phyloP scores from a whole-genome alignment of 805 yeast genomes.

The Wickerhamiella parazyma region DNA sequence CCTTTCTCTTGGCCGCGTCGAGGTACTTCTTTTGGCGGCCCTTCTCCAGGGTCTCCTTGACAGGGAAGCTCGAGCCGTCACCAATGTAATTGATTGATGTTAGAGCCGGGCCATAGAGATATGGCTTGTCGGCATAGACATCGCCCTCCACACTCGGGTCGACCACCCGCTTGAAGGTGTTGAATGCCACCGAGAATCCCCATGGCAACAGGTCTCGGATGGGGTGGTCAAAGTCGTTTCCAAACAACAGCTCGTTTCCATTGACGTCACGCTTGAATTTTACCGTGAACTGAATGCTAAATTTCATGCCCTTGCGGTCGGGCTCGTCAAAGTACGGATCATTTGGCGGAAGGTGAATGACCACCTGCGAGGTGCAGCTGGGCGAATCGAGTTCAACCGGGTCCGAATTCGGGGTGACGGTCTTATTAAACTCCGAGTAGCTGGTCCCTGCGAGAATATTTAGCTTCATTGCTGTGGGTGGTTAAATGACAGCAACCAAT shows the following conservation, averaged over 20 bases:
- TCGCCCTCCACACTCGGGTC: conserved; percentile 58
- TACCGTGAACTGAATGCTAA: conserved; percentile 31
- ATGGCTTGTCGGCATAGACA: conserved; percentile 46
- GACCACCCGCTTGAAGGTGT: conserved; percentile 41
- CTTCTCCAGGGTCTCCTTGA: conserved; percentile 18
- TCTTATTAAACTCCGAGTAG: not conserved
- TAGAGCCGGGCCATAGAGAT: conserved; percentile 46
- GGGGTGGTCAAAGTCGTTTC: conserved; percentile 53
- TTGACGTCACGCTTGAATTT: conserved; percentile 31
- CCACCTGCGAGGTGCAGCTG: conserved; percentile 7
- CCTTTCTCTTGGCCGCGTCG: conserved; percentile 27
- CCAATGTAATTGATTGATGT: conserved; percentile 40
- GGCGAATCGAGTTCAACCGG: not conserved
- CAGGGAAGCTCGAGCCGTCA: conserved; percentile 12
- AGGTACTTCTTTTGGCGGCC: conserved; percentile 36
- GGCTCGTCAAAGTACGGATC: conserved; percentile 20
- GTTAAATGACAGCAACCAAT: not conserved
- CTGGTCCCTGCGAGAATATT: not conserved
- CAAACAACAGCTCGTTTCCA: conserved; percentile 48
- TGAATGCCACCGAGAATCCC: conserved; percentile 41
- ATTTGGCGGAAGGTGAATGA: conserved; percentile 11
- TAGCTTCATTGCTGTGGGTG: not conserved
- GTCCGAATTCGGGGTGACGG: not conserved
- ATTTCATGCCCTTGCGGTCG: conserved; percentile 20
- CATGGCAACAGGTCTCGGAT: conserved; percentile 45